These are phyloP conservation scores for Ogataea hybrid DNA, from an alignment of 1,139 yeast genomes.

Conservation along the genomic window DNA sequence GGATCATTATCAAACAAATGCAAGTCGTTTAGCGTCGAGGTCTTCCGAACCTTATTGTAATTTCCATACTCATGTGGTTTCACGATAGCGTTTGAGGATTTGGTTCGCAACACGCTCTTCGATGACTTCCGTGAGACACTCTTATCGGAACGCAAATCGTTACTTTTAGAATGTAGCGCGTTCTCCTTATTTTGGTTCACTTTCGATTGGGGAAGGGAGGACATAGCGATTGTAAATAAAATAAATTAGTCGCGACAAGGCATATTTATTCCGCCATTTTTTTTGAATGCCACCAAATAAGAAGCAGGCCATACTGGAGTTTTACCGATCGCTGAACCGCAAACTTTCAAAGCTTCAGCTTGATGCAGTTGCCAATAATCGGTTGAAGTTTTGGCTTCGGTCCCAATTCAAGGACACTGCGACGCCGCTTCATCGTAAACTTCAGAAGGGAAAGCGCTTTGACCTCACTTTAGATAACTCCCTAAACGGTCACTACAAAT, in stretches of 20 bases:
- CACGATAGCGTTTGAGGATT: slow-evolving; percentile 25
- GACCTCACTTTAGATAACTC: background rate
- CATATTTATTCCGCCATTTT: background rate
- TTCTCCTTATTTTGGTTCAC: slow-evolving; percentile 23
- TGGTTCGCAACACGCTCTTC: slow-evolving; percentile 23
- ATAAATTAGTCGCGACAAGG: slow-evolving; percentile 5
- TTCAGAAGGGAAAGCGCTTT: background rate
- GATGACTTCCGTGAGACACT: slow-evolving; percentile 12
- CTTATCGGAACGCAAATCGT: slow-evolving; percentile 11
- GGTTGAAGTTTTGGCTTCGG: slow-evolving; percentile 4
- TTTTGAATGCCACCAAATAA: background rate
- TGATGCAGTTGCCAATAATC: slow-evolving; percentile 11
- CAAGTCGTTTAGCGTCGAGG: slow-evolving; percentile 9
- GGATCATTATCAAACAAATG: background rate
- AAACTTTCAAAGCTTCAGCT: slow-evolving; percentile 10
- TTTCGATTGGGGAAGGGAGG: slow-evolving; percentile 14
- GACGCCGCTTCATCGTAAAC: background rate
- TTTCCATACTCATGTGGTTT: slow-evolving; percentile 14
- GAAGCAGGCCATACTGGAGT: slow-evolving; percentile 1
- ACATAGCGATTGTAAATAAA: slow-evolving; percentile 10
- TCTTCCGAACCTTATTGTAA: slow-evolving; percentile 25
- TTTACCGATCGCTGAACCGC: slow-evolving; percentile 14
- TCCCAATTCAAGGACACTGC: slow-evolving; percentile 4
- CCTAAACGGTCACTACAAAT: background rate
- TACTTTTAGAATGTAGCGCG: slow-evolving; percentile 8